phyloP scores from a whole-genome alignment of 2,329 filamentous ascomycete genomes.

The Alternaria sp. region DNA sequence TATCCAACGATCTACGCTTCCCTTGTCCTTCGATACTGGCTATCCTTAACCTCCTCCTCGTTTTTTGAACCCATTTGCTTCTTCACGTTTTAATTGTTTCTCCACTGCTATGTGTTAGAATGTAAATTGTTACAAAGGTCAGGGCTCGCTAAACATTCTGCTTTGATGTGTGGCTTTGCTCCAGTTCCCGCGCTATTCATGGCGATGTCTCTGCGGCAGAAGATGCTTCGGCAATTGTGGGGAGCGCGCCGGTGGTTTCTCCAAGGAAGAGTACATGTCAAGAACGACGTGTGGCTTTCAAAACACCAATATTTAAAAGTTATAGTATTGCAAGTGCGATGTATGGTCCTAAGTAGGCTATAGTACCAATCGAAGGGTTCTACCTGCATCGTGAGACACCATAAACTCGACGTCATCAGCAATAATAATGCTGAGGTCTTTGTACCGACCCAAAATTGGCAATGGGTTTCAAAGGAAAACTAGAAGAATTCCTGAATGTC shows the following conservation, averaged over 20 bases:
- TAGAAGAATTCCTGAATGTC: not conserved
- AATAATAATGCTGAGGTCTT: not conserved
- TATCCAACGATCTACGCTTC: not conserved
- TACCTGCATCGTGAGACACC: not conserved
- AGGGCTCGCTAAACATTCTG: not conserved
- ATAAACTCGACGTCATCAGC: not conserved
- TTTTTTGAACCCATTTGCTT: not conserved
- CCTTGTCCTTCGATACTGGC: not conserved
- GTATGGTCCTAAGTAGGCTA: not conserved
- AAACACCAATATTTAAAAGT: not conserved
- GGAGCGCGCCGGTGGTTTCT: not conserved
- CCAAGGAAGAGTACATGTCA: not conserved
- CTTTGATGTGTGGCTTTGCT: not conserved
- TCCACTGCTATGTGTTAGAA: not conserved
- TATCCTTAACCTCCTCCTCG: not conserved
- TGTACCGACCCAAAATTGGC: not conserved
- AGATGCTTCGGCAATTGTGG: not conserved
- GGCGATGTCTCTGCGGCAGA: not conserved
- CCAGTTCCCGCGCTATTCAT: conserved; percentile 1
- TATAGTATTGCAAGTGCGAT: not conserved
- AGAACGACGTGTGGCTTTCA: not conserved
- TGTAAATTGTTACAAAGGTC: not conserved
- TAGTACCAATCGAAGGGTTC: not conserved
- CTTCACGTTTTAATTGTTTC: not conserved
- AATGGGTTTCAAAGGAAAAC: not conserved